Base-by-base conservation (phyloP, 108 stramenopile species). In the Cyclotella cryptica region DNA sequence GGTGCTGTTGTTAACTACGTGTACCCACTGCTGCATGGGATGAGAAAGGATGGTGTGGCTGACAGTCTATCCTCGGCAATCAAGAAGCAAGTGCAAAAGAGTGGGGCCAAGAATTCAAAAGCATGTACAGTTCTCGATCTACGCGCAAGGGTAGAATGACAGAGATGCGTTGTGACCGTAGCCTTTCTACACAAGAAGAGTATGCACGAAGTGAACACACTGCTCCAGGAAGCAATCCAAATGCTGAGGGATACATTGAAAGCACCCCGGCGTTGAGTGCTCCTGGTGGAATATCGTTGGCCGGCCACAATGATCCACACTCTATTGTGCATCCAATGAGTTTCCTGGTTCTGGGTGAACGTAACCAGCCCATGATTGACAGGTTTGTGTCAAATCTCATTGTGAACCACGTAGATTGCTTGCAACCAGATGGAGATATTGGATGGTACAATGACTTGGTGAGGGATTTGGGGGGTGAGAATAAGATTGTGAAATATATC, bases 181-280 rank as follows among this genome's bases (percentile, higher is more conserved):
- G 59, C 40, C 54, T 71, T 15, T 21, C 35, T 42, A 59, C 41
- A 3, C 53, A 58, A 19, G 55, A 71, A 29, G 70, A 71, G 57
- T 71, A 71, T 44, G 70, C 70, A 43, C 9, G 57, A 54, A 58
- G 55, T 71, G 70, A 57, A n/a, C 70, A 71, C 57, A 43, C 27
- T 24, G 57, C 35, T 22, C 40, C 55, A 42, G 55, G 22, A 12
- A 41, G 10, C n/a, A 71, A 71, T 44, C 14, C 14, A 18, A 71
- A 71, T 57, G 70, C 70, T 5, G 70, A 71, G 57, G 70, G 70
- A 19, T 71, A 71, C n/a, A 44, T 71, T 59, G 70, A 57, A 14
- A 15, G 41, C 6, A 59, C 41, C 26, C 41, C 70, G 10, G 70
- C 70, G 44, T 43, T 71, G 40, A 71, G 22, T 71, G 54, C 52